These are phyloP conservation scores for Ceratobasidium sp. DNA, from an alignment of 1,284 basidiomycete species.

Conservation along the genomic window DNA sequence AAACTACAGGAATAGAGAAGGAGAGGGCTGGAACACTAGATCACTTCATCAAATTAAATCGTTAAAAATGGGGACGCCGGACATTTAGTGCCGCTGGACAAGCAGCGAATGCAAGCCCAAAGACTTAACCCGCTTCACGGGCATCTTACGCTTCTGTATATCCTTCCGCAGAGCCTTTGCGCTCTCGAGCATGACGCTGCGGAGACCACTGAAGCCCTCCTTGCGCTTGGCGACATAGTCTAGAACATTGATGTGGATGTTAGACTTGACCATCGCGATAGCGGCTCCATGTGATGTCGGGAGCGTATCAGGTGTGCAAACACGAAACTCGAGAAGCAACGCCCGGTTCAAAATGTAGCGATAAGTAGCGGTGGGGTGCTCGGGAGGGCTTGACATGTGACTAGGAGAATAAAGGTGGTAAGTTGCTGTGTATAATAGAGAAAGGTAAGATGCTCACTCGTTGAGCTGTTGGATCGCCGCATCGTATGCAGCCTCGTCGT, in stretches of 20 bases:
- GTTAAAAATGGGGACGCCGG: background rate
- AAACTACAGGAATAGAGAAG: conserved; percentile 10
- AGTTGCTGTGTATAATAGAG: background rate
- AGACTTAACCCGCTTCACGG: conserved; percentile 28
- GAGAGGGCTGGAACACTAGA: conserved; percentile 18
- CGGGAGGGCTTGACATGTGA: conserved; percentile 39
- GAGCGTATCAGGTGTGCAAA: conserved; percentile 28
- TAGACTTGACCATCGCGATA: conserved; percentile 42
- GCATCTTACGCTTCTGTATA: conserved; percentile 34
- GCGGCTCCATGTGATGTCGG: conserved; percentile 37
- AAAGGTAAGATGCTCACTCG: conserved; percentile 9
- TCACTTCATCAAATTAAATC: conserved; percentile 23
- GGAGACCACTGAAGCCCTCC: conserved; percentile 32
- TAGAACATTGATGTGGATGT: conserved; percentile 43
- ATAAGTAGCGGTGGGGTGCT: conserved; percentile 35
- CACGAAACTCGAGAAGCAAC: conserved; percentile 41
- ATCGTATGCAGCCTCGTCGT: conserved; percentile 33
- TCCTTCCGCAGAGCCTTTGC: conserved; percentile 38
- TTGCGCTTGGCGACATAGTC: conserved; percentile 42
- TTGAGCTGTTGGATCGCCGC: conserved; percentile 29
- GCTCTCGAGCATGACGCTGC: conserved; percentile 28
- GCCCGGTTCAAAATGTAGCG: conserved; percentile 40
- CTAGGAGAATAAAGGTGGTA: background rate
- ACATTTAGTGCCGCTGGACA: background rate
- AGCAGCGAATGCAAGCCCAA: conserved; percentile 31